These are phyloP conservation scores for Mycocentrospora acerina DNA, from an alignment of 2,329 filamentous ascomycete genomes.

Conservation along the genomic window DNA sequence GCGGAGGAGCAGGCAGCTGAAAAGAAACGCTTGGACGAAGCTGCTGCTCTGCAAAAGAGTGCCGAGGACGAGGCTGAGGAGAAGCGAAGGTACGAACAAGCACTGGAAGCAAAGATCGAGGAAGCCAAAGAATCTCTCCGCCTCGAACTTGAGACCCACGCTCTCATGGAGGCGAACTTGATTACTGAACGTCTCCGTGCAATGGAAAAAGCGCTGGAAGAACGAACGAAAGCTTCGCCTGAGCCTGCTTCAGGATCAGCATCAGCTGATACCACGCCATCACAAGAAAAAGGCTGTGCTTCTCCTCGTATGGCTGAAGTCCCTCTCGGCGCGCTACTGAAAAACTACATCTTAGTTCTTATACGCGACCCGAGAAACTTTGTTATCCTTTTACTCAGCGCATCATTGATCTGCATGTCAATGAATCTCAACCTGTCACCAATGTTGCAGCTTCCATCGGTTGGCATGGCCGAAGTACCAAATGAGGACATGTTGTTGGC, in stretches of 20 bases:
- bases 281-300: not conserved
- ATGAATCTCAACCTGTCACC: conserved; percentile 23
- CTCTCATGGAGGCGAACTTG: conserved; percentile 27
- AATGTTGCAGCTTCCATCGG: conserved; percentile 7
- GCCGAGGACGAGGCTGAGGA: conserved; percentile 31
- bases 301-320: conserved; percentile 42
- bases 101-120: conserved; percentile 29
- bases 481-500: conserved; percentile 2
- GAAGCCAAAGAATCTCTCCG: conserved; percentile 37
- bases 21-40: conserved; percentile 28
- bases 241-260: conserved; percentile 9
- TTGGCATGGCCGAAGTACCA: conserved; percentile 7
- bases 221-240: conserved; percentile 13
- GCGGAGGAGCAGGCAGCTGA: conserved; percentile 28
- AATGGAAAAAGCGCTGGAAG: conserved; percentile 31
- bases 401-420: conserved; percentile 46
- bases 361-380: conserved; percentile 57
- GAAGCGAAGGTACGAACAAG: conserved; percentile 29
- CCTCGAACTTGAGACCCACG: conserved; percentile 33
- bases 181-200: conserved; percentile 33
- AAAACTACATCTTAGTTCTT: conserved; percentile 56
- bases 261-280: conserved; percentile 6
- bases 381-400: conserved; percentile 49
- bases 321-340: conserved; percentile 53
- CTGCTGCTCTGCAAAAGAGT: conserved; percentile 26